phyloP scores from a whole-genome alignment of 192 early-diverging fungal species.

The Polychytrium aggregatum region DNA sequence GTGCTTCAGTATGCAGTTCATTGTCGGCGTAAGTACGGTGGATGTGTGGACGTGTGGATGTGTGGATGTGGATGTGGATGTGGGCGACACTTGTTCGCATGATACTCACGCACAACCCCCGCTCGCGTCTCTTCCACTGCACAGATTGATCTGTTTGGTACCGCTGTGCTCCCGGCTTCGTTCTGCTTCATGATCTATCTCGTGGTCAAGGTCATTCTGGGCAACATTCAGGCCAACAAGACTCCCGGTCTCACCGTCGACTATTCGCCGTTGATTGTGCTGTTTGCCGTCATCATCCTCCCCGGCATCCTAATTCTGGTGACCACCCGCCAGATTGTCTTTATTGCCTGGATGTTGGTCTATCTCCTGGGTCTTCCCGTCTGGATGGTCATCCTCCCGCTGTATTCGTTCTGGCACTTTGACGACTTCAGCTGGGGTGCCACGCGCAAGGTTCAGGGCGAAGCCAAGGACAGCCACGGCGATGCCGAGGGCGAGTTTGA shows the following conservation, averaged over 20 bases:
- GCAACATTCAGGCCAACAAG: conserved; percentile 15
- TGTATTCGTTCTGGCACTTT: conserved; percentile 55
- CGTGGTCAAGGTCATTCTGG: too few species aligned
- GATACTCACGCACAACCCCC: too few species aligned
- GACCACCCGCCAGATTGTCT: neutral
- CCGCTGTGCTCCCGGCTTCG: conserved; percentile 84
- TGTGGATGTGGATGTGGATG: too few species aligned
- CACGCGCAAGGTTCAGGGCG: conserved; percentile 28
- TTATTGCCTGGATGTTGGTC: conserved; percentile 75
- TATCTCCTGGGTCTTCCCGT: conserved; percentile 66
- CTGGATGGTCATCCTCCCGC: conserved; percentile 86
- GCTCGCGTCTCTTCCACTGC: too few species aligned
- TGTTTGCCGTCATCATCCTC: conserved; percentile 64
- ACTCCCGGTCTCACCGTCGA: too few species aligned
- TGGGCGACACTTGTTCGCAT: too few species aligned
- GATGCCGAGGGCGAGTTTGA: conserved; percentile 19
- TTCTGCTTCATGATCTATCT: conserved; percentile 76
- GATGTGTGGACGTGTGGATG: too few species aligned
- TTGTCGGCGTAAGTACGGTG: conserved; percentile 44
- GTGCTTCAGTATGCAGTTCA: conserved; percentile 92
- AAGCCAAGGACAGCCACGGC: conserved; percentile 50
- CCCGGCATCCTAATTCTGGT: neutral
- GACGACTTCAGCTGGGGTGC: conserved; percentile 45
- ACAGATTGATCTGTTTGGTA: conserved; percentile 92
- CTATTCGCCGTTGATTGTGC: conserved; percentile 70